Conservation (phyloP, 2,329 filamentous ascomycete species). For the Venturia oleaginea region DNA sequence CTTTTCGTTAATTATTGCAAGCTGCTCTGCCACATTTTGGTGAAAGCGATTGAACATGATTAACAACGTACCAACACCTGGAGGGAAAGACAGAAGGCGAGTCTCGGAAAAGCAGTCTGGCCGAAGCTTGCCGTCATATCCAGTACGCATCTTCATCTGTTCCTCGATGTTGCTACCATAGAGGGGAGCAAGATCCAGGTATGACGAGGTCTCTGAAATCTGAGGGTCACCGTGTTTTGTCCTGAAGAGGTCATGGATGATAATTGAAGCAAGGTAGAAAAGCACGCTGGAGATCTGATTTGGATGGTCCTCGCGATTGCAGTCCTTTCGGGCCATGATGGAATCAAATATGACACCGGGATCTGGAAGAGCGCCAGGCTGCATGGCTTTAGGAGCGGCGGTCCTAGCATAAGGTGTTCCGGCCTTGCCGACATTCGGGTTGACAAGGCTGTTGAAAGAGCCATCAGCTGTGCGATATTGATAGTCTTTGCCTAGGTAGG, state of each 20-base stretch:
- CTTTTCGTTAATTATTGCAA: slow-evolving; percentile 79
- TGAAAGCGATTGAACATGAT: slow-evolving; percentile 70
- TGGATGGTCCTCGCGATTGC: slow-evolving; percentile 52
- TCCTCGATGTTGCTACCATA: slow-evolving; percentile 63
- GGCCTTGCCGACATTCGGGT: slow-evolving; percentile 55
- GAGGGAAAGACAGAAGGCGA: slow-evolving; percentile 56
- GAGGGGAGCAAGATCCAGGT: slow-evolving; percentile 63
- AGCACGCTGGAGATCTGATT: slow-evolving; percentile 67
- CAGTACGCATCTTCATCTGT: slow-evolving; percentile 56
- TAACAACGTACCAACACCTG: slow-evolving; percentile 57
- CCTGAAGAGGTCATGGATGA: slow-evolving; percentile 53
- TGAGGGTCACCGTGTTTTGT: slow-evolving; percentile 55
- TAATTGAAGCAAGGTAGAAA: slow-evolving; percentile 65
- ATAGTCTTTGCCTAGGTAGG: slow-evolving; percentile 34
- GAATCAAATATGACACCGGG: slow-evolving; percentile 59
- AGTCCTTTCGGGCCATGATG: slow-evolving; percentile 50
- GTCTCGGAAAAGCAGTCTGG: slow-evolving; percentile 61
- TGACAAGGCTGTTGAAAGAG: slow-evolving; percentile 47
- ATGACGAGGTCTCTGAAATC: slow-evolving; percentile 61
- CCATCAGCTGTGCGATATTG: slow-evolving; percentile 42
- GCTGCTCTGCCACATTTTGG: slow-evolving; percentile 70
- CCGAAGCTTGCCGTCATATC: slow-evolving; percentile 59
- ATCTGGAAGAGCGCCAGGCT: slow-evolving; percentile 54
- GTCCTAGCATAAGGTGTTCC: slow-evolving; percentile 61
- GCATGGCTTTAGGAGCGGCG: slow-evolving; percentile 48